Evolutionary conservation across 1,284 basidiomycete genomes (phyloP).

Genomic region (Ustilago trichophora): DNA sequence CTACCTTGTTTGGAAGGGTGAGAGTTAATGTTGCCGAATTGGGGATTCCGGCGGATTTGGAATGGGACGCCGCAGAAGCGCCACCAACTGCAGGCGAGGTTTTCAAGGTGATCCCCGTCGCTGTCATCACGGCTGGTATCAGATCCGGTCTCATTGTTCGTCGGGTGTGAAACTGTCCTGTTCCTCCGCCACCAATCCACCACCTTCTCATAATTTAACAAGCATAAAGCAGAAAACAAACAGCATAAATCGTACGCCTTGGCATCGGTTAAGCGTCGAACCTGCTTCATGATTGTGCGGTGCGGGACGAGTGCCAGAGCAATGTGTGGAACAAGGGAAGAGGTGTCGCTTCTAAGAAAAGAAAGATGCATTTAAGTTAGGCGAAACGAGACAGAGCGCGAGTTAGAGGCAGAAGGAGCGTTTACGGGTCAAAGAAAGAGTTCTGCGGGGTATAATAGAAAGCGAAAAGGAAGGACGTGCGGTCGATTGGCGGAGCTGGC

Average conservation of each 20-base stretch:
- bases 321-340: no score
- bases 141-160: constrained; percentile 25
- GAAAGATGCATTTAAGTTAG: neutral
- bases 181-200: no score
- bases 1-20: constrained; percentile 24
- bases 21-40: constrained; percentile 40
- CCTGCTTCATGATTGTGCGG: no score
- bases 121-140: constrained; percentile 29
- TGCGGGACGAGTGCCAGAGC: no score
- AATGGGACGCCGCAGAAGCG: constrained; percentile 20
- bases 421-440: neutral
- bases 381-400: neutral
- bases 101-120: constrained; percentile 18
- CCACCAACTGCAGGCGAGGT: constrained; percentile 10
- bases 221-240: no score
- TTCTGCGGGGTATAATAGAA: no score
- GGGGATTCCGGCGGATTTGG: constrained; percentile 35
- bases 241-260: no score
- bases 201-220: no score
- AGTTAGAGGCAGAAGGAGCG: neutral
- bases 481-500: no score
- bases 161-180: neutral
- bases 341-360: neutral
- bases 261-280: no score
- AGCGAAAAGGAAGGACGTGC: no score